A percentile compares a stretch with the other conserved stretches of the same genome.
Evolutionary conservation across 495 filamentous ascomycete species (phyloP).

Genomic region (Daldinia childiae): DNA sequence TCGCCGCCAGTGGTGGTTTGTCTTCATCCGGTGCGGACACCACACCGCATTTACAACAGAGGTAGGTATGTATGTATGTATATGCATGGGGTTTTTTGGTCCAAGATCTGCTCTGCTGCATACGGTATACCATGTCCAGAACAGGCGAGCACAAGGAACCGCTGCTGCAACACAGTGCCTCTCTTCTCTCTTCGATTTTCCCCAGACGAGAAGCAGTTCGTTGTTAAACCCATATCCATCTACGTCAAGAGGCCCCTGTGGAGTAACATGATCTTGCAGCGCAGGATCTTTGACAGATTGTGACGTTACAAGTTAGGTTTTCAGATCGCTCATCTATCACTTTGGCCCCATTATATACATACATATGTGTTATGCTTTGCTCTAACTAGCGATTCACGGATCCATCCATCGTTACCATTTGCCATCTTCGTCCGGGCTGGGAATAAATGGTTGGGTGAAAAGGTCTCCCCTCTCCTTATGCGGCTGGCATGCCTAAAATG

Average conservation of each 20-base stretch:
- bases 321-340: constrained; percentile 41
- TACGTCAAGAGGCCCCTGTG: constrained; percentile 37
- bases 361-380: neutral
- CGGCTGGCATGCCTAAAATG: constrained; percentile 22
- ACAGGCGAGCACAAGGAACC: neutral
- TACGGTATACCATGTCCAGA: neutral
- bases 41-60: constrained; percentile 16
- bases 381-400: neutral
- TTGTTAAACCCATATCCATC: neutral
- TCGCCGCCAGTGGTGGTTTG: constrained; percentile 8
- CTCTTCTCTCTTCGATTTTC: neutral
- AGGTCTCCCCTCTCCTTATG: constrained; percentile 9
- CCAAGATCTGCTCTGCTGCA: constrained; percentile 11
- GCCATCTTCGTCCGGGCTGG: neutral
- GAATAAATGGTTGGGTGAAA: constrained; percentile 20
- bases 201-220: neutral
- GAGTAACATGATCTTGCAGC: constrained; percentile 51
- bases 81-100: neutral
- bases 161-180: constrained; percentile 26
- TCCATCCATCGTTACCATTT: neutral
- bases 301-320: constrained; percentile 20
- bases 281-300: constrained; percentile 44
- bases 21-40: constrained; percentile 27
- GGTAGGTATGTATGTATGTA: too few species aligned
- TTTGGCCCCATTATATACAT: constrained; percentile 17